Evolutionary conservation across 2,329 filamentous ascomycete genomes (phyloP).

Genomic region (Fusarium nanum): DNA sequence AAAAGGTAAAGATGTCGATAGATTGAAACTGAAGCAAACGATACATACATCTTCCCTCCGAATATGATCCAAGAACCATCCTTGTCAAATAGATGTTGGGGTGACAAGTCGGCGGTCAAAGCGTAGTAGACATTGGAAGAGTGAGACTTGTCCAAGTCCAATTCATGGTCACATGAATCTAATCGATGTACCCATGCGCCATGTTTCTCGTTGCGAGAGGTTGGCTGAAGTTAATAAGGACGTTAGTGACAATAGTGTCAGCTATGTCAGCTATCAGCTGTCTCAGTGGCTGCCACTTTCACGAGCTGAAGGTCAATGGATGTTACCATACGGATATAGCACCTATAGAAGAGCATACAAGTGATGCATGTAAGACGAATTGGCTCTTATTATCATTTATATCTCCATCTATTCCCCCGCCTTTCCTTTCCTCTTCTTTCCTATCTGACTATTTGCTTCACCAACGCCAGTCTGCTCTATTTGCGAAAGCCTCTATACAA

Average conservation of each 20-base stretch:
- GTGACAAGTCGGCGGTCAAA: slow-evolving; percentile 1
- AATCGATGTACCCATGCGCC: not conserved
- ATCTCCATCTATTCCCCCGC: not conserved
- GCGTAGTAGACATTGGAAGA: slow-evolving; percentile 7
- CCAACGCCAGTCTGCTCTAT: not conserved
- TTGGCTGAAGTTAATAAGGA: slow-evolving; percentile 8
- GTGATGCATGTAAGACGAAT: not conserved
- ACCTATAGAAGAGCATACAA: not conserved
- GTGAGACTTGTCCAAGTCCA: not conserved
- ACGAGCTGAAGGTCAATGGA: not conserved
- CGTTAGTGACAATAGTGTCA: slow-evolving; percentile 15
- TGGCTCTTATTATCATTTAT: not conserved
- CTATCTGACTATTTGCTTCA: not conserved
- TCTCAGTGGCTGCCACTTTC: slow-evolving; percentile 1
- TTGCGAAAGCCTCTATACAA: not conserved
- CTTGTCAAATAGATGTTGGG: not conserved
- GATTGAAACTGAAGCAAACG: not conserved
- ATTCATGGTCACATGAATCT: not conserved
- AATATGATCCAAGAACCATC: not conserved
- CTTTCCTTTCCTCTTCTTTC: not conserved
- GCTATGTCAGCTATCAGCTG: not conserved
- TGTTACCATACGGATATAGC: not conserved
- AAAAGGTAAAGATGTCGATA: no score
- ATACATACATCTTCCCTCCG: not conserved
- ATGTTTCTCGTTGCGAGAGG: not conserved